A percentile compares a stretch with the other conserved stretches of the same genome.
Evolutionary conservation across 1,284 basidiomycete genomes (phyloP).

Genomic region (Boletus smithii): DNA sequence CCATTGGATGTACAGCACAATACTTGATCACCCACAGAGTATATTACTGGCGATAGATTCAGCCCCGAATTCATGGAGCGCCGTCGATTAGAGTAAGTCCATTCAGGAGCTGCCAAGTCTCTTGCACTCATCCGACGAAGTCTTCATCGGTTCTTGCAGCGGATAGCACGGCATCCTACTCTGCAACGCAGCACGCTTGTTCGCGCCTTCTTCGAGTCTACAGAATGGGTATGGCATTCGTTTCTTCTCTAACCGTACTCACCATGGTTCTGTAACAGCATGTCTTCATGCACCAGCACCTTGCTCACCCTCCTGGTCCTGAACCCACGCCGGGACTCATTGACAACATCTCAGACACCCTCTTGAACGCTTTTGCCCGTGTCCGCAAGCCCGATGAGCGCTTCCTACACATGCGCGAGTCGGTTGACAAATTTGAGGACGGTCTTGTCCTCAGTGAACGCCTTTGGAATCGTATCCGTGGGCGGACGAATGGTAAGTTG

Average conservation of each 20-base stretch:
- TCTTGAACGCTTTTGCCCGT: slow-evolving; percentile 91
- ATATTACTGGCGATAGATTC: slow-evolving; percentile 96
- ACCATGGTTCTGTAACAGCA: slow-evolving; percentile 49
- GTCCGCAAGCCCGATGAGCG: slow-evolving; percentile 96
- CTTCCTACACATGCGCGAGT: slow-evolving; percentile 88
- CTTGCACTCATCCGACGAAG: slow-evolving; percentile 42
- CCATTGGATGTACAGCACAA: slow-evolving; percentile 1
- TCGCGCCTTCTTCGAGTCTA: slow-evolving; percentile 90
- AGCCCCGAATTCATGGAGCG: slow-evolving; percentile 95
- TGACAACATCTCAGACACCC: slow-evolving; percentile 92
- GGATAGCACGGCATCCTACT: slow-evolving; percentile 89
- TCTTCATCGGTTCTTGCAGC: slow-evolving; percentile 89
- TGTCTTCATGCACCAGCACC: slow-evolving; percentile 93
- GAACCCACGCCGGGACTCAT: slow-evolving; percentile 80
- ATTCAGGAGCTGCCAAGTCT: slow-evolving; percentile 2
- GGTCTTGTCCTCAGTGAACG: slow-evolving; percentile 80
- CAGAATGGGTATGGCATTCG: slow-evolving; percentile 81
- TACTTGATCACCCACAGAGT: slow-evolving; percentile 55
- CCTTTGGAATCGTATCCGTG: slow-evolving; percentile 71
- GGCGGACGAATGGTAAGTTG: slow-evolving; percentile 80
- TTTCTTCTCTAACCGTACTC: slow-evolving; percentile 4
- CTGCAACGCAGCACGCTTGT: slow-evolving; percentile 89
- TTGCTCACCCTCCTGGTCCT: slow-evolving; percentile 81
- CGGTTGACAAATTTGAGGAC: slow-evolving; percentile 94
- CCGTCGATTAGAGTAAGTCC: slow-evolving; percentile 75